Conservation (phyloP, 176 grass and related monocot species). For the Carex kokanica region DNA sequence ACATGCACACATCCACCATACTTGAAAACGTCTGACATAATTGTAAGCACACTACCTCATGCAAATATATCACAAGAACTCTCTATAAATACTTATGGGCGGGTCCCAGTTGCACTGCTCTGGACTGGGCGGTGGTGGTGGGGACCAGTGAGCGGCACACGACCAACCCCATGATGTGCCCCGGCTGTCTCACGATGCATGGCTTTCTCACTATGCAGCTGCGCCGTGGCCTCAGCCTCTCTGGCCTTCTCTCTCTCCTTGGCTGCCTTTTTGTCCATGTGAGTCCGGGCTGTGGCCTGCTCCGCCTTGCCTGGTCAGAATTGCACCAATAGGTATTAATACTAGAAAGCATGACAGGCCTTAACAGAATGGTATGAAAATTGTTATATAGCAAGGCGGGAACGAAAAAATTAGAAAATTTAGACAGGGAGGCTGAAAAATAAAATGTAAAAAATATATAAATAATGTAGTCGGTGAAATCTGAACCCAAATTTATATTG, state of each 20-base stretch:
- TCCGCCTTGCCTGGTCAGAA: background rate
- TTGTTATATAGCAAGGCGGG: background rate
- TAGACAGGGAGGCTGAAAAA: too few relatives aligned
- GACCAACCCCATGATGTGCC: background rate
- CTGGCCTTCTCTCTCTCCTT: slow-evolving; percentile 27
- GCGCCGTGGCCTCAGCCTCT: background rate
- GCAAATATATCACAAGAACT: background rate
- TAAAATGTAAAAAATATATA: too few relatives aligned
- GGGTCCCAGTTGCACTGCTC: slow-evolving; percentile 7
- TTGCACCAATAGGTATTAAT: background rate
- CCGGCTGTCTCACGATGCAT: background rate
- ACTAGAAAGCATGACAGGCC: background rate
- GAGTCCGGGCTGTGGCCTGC: slow-evolving; percentile 18
- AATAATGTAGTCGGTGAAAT: too few relatives aligned
- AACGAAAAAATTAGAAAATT: too few relatives aligned
- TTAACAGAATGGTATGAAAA: background rate
- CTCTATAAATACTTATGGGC: slow-evolving; percentile 25
- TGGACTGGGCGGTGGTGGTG: slow-evolving; percentile 26
- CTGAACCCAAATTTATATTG: too few relatives aligned
- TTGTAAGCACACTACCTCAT: background rate
- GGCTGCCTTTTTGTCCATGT: background rate
- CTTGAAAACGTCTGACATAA: background rate
- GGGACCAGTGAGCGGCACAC: slow-evolving; percentile 21
- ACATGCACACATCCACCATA: background rate
- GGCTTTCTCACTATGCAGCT: slow-evolving; percentile 19